phyloP scores from a whole-genome alignment of 306 rosid genomes.

The Carpinus viminea region DNA sequence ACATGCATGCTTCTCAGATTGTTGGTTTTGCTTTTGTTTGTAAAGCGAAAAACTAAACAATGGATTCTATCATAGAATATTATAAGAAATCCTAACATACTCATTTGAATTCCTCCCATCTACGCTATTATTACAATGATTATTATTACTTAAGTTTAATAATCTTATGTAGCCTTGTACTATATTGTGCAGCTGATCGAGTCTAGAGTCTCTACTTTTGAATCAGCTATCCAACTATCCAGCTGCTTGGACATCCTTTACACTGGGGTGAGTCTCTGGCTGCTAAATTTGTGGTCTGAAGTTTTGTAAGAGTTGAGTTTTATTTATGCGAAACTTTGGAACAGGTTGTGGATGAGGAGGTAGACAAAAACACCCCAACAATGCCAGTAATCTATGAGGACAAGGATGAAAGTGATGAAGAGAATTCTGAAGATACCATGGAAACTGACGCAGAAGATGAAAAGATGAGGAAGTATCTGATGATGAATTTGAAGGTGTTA shows the following conservation, averaged over 20 bases:
- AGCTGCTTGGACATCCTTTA: constrained; percentile 62
- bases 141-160: background rate
- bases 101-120: background rate
- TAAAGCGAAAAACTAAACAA: too few relatives aligned
- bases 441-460: constrained; percentile 51
- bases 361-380: constrained; percentile 37
- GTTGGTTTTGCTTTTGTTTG: background rate
- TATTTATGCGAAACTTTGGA: constrained; percentile 1
- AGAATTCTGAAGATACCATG: constrained; percentile 62
- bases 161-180: background rate
- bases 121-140: background rate
- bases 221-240: constrained; percentile 65
- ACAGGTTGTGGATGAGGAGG: constrained; percentile 58
- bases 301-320: constrained; percentile 6
- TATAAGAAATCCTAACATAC: too few relatives aligned
- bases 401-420: constrained; percentile 59
- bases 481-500: constrained; percentile 41
- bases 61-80: background rate
- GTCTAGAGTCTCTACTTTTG: constrained; percentile 71
- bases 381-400: constrained; percentile 57
- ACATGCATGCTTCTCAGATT: background rate
- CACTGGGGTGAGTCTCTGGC: constrained; percentile 47
- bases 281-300: background rate
- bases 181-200: constrained; percentile 61
- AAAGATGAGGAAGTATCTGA: constrained; percentile 36